A percentile compares a stretch with the other conserved stretches of the same genome.
These are phyloP conservation scores for Moniliella sp. DNA, from an alignment of 1,284 basidiomycete genomes.

Conservation along the genomic window DNA sequence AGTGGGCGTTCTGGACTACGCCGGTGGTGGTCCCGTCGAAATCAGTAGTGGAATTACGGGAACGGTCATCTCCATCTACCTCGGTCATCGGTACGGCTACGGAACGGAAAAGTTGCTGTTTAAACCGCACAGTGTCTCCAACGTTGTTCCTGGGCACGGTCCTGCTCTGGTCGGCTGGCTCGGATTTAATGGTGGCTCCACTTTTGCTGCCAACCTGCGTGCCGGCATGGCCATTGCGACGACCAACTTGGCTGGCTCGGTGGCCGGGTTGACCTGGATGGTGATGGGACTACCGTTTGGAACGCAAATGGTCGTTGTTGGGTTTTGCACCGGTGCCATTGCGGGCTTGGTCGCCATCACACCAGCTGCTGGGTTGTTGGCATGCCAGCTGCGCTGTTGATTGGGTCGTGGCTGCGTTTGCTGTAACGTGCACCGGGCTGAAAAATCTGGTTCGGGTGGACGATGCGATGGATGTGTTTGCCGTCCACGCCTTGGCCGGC, in stretches of 20 bases:
- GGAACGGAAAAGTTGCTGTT: constrained; percentile 67
- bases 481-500: constrained; percentile 22
- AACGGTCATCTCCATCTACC: constrained; percentile 70
- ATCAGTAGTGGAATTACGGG: constrained; percentile 70
- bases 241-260: constrained; percentile 50
- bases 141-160: constrained; percentile 70
- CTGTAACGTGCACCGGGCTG: constrained; percentile 67
- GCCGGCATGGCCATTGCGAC: constrained; percentile 69
- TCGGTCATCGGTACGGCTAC: constrained; percentile 69
- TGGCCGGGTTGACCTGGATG: constrained; percentile 66
- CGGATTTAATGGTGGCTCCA: constrained; percentile 67
- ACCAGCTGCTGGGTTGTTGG: constrained; percentile 37
- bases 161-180: constrained; percentile 93
- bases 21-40: constrained; percentile 81
- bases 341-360: constrained; percentile 36
- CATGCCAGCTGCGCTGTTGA: constrained; percentile 48
- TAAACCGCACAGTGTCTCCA: constrained; percentile 72
- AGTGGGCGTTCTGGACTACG: constrained; percentile 75
- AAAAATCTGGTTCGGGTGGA: constrained; percentile 44
- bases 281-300: constrained; percentile 61
- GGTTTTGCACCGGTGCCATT: constrained; percentile 32
- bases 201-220: constrained; percentile 71
- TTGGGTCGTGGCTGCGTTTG: constrained; percentile 55
- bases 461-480: constrained; percentile 45
- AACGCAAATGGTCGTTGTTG: constrained; percentile 50